Percentiles rank a stretch among this genome's conserved stretches.
phyloP scores from a whole-genome alignment of 768 basidiomycete species.

The Mycena filopes region DNA sequence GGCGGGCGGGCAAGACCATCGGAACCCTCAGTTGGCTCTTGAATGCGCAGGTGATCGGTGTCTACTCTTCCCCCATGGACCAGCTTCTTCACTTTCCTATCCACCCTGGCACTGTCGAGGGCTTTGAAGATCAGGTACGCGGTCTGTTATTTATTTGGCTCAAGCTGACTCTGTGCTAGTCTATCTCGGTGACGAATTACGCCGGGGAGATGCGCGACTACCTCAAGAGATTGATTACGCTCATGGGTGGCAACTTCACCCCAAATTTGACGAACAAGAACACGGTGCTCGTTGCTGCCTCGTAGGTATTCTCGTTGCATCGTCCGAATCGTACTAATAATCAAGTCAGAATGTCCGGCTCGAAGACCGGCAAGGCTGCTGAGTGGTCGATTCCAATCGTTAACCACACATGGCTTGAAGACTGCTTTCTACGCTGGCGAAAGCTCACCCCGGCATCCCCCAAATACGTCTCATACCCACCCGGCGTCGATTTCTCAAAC shows the following conservation, averaged over 20 bases:
- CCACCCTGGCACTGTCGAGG: slow-evolving; percentile 68
- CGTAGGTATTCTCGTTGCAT: slow-evolving; percentile 70
- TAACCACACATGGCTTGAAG: slow-evolving; percentile 93
- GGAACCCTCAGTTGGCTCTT: slow-evolving; percentile 89
- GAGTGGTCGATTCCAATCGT: slow-evolving; percentile 88
- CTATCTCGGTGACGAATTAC: slow-evolving; percentile 91
- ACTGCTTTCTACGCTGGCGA: slow-evolving; percentile 87
- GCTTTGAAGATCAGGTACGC: slow-evolving; percentile 54
- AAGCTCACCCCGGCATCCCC: slow-evolving; percentile 69
- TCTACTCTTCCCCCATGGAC: slow-evolving; percentile 70
- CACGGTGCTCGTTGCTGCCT: slow-evolving; percentile 85
- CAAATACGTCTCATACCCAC: slow-evolving; percentile 76
- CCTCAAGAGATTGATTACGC: slow-evolving; percentile 81
- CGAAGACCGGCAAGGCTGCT: slow-evolving; percentile 78
- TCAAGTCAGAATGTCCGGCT: slow-evolving; percentile 48
- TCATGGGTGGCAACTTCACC: slow-evolving; percentile 85
- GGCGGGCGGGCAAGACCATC: slow-evolving; percentile 66
- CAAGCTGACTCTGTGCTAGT: too few species aligned
- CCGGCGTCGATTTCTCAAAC: slow-evolving; percentile 69
- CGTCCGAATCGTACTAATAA: too few species aligned
- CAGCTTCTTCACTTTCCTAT: slow-evolving; percentile 89
- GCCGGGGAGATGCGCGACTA: slow-evolving; percentile 89
- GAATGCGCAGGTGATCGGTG: slow-evolving; percentile 73
- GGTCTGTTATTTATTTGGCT: too few species aligned
- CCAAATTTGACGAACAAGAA: slow-evolving; percentile 82